Percentiles rank a stretch among this genome's conserved stretches.
phyloP scores from a whole-genome alignment of 305 asterid species.

The Fraxinus baroniana region DNA sequence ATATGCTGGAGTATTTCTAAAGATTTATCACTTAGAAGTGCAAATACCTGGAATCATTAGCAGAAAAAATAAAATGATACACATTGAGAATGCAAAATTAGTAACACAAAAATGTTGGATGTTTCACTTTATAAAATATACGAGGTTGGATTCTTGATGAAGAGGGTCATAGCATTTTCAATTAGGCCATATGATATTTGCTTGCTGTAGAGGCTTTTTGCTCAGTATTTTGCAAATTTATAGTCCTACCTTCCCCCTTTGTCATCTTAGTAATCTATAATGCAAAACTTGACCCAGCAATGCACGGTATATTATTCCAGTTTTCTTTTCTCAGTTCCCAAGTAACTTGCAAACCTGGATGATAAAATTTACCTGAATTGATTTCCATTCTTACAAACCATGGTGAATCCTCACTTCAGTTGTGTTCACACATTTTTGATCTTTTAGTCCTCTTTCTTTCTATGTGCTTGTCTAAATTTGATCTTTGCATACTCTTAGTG shows the following conservation, averaged over 20 bases:
- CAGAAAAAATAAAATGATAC: slow-evolving; percentile 4
- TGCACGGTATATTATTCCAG: not conserved
- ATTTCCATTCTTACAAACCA: not conserved
- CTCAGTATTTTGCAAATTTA: not conserved
- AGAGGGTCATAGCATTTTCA: not conserved
- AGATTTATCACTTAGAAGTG: not conserved
- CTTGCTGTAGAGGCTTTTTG: not conserved
- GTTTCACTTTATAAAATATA: slow-evolving; percentile 11
- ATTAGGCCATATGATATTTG: not conserved
- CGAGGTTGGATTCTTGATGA: slow-evolving; percentile 10
- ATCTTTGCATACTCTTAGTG: not conserved
- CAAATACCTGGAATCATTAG: slow-evolving; percentile 12
- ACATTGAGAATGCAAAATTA: not conserved
- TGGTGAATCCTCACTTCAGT: not conserved
- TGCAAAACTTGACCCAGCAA: slow-evolving; percentile 3
- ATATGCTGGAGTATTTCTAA: slow-evolving; percentile 13
- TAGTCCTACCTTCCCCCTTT: not conserved
- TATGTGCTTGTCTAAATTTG: not conserved
- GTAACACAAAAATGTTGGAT: not conserved
- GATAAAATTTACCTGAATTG: not conserved
- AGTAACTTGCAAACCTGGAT: not conserved
- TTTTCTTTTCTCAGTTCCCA: not conserved
- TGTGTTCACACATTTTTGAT: not conserved
- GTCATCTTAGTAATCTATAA: not conserved
- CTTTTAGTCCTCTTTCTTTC: not conserved